These are phyloP conservation scores for Prunus mume DNA, from an alignment of 306 rosid species.

Conservation along the genomic window DNA sequence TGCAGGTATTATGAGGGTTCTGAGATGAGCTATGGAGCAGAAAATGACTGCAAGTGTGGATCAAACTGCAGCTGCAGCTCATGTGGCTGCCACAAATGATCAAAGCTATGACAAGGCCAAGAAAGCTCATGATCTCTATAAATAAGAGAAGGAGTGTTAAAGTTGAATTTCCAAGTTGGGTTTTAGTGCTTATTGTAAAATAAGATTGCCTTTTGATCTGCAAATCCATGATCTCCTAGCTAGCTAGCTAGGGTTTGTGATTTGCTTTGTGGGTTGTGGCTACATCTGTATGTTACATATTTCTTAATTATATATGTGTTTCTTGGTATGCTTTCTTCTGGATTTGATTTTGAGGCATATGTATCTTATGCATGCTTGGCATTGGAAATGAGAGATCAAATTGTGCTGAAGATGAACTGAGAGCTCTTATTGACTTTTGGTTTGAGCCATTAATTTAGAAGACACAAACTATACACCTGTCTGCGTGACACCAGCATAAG, in stretches of 20 bases:
- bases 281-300: neutral
- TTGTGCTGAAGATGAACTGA: neutral
- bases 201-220: neutral
- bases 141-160: neutral
- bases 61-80: constrained; percentile 20
- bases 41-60: constrained; percentile 23
- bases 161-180: neutral
- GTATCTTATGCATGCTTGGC: neutral
- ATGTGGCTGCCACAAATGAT: constrained; percentile 23
- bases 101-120: neutral
- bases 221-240: constrained; percentile 1
- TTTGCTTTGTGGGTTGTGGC: neutral
- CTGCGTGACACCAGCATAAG: too few relatives aligned
- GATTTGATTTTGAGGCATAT: neutral
- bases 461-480: too few relatives aligned
- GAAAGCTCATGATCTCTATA: neutral
- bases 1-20: constrained; percentile 13
- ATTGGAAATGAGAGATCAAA: neutral
- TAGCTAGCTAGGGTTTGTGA: neutral
- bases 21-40: constrained; percentile 30
- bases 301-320: neutral
- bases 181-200: neutral
- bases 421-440: too few relatives aligned
- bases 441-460: too few relatives aligned
- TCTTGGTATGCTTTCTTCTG: neutral